Base-by-base conservation (phyloP, 805 yeast species). In the Candida broadrunensis region DNA sequence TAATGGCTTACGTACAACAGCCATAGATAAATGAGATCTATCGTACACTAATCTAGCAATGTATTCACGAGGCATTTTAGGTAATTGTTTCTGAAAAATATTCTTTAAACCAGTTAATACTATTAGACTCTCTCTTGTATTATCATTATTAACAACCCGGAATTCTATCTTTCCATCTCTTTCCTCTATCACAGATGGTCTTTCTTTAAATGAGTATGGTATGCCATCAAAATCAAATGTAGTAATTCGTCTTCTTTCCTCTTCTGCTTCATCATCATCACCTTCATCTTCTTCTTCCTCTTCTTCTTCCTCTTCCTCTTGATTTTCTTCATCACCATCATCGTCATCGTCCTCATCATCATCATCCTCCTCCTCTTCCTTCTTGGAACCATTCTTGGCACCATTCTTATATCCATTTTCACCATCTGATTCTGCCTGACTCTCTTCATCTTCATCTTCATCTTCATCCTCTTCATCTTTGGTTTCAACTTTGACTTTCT, bases 41-140 rank as follows among this genome's bases (percentile, higher is more conserved):
- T 93, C 99, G 58, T 89, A 93, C 3, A 93, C 98, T 46, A 93
- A 75, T 49, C 99, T 71, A 5, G 97, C 88, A 56, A 93, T 93
- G 64, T 93, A 93, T 58, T 93, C 98, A 46, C 93, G 78, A 16
- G 99, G 99, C 99, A 93, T 93, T 64, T 93, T 91, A 2, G 99
- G 99, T 47, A 93, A 75, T 65, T 93, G 99, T 55, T 90, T 90
- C 60, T 93, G 99, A 62, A 93, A 93, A 49, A 93, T 91, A 59
- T 91, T 93, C 64, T 93, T 93, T 47, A 93, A 66, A 1, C 99
- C 99, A 0, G 98, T 93, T 47, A 93, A 70, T 37, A 93, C 91
- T 73, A 93, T 88, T 71, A 93, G 70, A 60, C 79, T 88, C 54
- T 93, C 99, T 45, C 76, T 75, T 2, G 89, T 74, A 56, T 89